Evolutionary conservation across 495 filamentous ascomycete genomes (phyloP), one percentile per base, ranked within the genome.

Genomic region (Aspergillus bridgeri): DNA sequence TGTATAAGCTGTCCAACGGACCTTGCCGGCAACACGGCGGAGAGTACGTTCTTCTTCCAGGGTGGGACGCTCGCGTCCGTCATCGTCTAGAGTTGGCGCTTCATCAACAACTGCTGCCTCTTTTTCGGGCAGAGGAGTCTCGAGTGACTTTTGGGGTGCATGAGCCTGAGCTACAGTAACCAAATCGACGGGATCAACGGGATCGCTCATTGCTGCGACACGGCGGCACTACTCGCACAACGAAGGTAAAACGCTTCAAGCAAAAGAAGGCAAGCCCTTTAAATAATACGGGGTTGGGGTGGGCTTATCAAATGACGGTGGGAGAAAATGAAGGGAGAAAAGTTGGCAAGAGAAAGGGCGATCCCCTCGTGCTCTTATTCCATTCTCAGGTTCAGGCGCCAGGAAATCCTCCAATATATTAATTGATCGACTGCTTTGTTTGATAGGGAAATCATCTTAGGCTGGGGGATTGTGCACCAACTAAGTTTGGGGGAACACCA

Each of bases 1-100:
- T 22, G 85, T 86, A 65, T 84, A 91, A 3, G 81, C 81, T 21
- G 71, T 80, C 75, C 75, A 85, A 20, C 83, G 86, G 24, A 92
- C 79, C 42, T 75, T 79, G 49, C 81, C 88, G 23, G 88, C 74
- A 2, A 92, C 77, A 51, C 89, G 83, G 22, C 80, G 83, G 3
- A 92, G 78, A 7, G 81, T 84, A 0, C 65, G 60, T 42, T 86
- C 64, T 49, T 92, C 73, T 29, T 85, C 80, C 3, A 79, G 78
- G 0, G 83, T 90, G 1, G 84, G 89, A 50, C 44, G 27, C n/a
- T 58, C 54, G 11, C 49, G 45, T 8, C 42, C 44, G 11, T 59
- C 47, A 13, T 54, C 47, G 11, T 21, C 19, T 0, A 42, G 33
- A 0, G 53, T 54, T 19, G 54, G 15, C 2, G 45, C 22, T 4